Percentiles rank a stretch among this genome's conserved stretches.
Conservation (phyloP, 164 flowering plant genomes). For the Sedum album region DNA sequence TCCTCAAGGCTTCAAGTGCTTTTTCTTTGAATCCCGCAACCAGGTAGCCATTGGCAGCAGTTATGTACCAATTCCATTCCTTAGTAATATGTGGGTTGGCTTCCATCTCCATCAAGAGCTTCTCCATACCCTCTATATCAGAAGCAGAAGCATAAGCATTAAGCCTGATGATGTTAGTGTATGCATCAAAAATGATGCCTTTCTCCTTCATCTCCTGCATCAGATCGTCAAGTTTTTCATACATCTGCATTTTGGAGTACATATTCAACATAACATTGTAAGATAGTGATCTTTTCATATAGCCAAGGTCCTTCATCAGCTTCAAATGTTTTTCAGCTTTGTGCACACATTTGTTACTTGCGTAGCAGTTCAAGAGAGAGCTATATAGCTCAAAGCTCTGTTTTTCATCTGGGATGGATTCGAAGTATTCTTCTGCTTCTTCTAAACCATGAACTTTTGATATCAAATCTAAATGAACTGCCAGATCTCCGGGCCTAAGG, state of each 20-base stretch:
- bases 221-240: not conserved
- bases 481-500: conserved; percentile 11
- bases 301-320: conserved; percentile 6
- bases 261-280: conserved; percentile 12
- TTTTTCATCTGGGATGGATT: conserved; percentile 7
- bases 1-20: conserved; percentile 15
- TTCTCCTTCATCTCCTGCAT: not conserved
- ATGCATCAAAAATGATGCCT: not conserved
- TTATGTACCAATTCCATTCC: conserved; percentile 14
- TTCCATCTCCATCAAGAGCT: conserved; percentile 20
- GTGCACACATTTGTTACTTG: conserved; percentile 6
- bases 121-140: conserved; percentile 17
- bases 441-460: conserved; percentile 10
- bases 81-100: conserved; percentile 4
- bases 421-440: conserved; percentile 11
- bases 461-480: conserved; percentile 11
- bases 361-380: conserved; percentile 11
- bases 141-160: not conserved
- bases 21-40: conserved; percentile 16
- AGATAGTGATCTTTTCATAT: not conserved
- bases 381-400: not conserved
- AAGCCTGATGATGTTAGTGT: not conserved
- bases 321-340: conserved; percentile 12
- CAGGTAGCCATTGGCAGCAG: conserved; percentile 22
- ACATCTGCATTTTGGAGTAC: conserved; percentile 5